Evolutionary conservation across 1,284 basidiomycete species (phyloP).

Genomic region (Ganoderma multipileum): DNA sequence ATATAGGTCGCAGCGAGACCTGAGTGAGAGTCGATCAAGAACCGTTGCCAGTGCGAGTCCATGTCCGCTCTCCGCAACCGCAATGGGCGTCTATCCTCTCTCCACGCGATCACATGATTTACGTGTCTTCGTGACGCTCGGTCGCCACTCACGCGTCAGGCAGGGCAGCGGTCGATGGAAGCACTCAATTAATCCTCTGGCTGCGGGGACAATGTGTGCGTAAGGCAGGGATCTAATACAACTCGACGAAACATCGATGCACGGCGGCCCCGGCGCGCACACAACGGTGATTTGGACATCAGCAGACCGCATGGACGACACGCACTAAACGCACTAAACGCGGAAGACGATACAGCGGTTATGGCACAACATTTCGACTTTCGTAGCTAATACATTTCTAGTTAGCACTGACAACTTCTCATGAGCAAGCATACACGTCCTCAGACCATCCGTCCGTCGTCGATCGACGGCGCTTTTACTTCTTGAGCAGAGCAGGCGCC

Average conservation of each 20-base stretch:
- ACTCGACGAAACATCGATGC: background rate
- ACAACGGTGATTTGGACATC: background rate
- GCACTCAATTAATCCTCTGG: background rate
- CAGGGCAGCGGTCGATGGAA: too few relatives aligned
- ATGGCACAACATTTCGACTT: slow-evolving; percentile 22
- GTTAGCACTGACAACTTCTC: slow-evolving; percentile 29
- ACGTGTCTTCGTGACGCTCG: slow-evolving; percentile 22
- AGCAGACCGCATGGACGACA: background rate
- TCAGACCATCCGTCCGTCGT: slow-evolving; percentile 8
- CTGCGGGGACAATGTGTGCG: background rate
- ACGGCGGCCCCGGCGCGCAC: background rate
- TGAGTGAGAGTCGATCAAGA: background rate
- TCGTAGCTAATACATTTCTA: slow-evolving; percentile 28
- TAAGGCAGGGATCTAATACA: background rate
- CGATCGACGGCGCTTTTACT: slow-evolving; percentile 43
- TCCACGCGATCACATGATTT: slow-evolving; percentile 27
- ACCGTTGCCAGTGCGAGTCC: background rate
- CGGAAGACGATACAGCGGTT: background rate
- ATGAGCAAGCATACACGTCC: slow-evolving; percentile 20
- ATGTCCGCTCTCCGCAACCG: background rate
- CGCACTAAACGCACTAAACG: background rate
- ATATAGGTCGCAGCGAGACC: background rate
- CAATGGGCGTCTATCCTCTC: background rate
- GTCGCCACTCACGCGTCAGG: background rate
- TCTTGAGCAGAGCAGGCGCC: slow-evolving; percentile 78